Conservation (phyloP, 192 early-diverging fungal genomes). For the Funneliformis mosseae region DNA sequence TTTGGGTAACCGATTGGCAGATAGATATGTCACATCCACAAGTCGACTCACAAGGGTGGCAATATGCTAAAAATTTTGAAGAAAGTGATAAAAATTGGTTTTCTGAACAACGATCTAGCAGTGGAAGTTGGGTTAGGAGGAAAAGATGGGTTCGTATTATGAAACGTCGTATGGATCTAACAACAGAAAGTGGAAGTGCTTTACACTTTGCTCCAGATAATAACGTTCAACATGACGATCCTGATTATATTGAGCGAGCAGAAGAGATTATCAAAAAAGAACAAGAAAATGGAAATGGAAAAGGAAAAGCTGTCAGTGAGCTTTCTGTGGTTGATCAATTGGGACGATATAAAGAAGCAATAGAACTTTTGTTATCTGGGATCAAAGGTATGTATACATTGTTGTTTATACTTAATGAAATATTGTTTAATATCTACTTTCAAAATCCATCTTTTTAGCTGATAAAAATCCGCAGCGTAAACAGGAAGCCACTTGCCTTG, state of each 20-base stretch:
- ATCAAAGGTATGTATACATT: constrained; percentile 58
- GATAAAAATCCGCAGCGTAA: constrained; percentile 57
- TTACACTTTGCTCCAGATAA: neutral
- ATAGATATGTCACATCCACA: constrained; percentile 63
- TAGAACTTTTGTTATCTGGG: constrained; percentile 63
- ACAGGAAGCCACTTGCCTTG: constrained; percentile 49
- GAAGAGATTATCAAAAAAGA: constrained; percentile 24
- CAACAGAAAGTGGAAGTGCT: neutral
- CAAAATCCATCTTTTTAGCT: constrained; percentile 39
- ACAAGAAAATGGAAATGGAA: constrained; percentile 5
- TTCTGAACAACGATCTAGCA: constrained; percentile 47
- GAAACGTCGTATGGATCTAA: constrained; percentile 62
- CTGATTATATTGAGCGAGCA: constrained; percentile 28
- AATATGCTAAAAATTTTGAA: constrained; percentile 64
- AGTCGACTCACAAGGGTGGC: constrained; percentile 73
- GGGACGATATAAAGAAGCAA: constrained; percentile 62
- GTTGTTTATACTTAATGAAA: neutral
- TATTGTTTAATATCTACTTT: neutral
- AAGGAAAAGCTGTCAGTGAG: neutral
- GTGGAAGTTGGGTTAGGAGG: constrained; percentile 63
- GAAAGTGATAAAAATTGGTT: constrained; percentile 58
- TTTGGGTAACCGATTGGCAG: constrained; percentile 83
- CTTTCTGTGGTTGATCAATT: constrained; percentile 28
- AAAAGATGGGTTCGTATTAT: constrained; percentile 79
- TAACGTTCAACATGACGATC: neutral